These are phyloP conservation scores for Cudoniella acicularis DNA, from an alignment of 495 filamentous ascomycete genomes.

Conservation along the genomic window DNA sequence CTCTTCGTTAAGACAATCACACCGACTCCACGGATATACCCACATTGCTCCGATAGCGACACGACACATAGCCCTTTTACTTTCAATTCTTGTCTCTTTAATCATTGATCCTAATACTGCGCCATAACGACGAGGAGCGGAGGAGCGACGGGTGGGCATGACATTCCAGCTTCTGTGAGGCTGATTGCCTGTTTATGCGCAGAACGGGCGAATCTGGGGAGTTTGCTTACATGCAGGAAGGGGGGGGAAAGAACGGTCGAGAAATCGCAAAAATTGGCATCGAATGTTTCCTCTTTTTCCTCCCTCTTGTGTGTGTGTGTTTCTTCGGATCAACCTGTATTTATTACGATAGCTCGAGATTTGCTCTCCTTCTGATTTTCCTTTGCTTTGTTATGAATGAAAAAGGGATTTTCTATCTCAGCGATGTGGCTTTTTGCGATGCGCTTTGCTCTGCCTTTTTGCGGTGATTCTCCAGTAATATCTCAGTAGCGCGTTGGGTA, in stretches of 20 bases:
- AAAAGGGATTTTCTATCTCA: slow-evolving; percentile 2
- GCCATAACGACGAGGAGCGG: background rate
- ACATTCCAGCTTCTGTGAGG: slow-evolving; percentile 2
- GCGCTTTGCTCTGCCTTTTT: background rate
- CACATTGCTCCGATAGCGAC: slow-evolving; percentile 11
- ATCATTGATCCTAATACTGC: slow-evolving; percentile 2
- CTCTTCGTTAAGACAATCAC: slow-evolving; percentile 66
- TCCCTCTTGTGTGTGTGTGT: background rate
- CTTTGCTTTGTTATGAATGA: background rate
- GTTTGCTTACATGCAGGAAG: background rate
- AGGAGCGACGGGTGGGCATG: background rate
- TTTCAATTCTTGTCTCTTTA: slow-evolving; percentile 25
- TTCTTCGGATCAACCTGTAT: background rate
- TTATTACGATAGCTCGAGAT: slow-evolving; percentile 1
- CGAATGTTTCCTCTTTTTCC: background rate
- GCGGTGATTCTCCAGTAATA: background rate
- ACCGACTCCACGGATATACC: slow-evolving; percentile 13
- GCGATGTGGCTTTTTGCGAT: background rate
- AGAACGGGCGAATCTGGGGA: background rate
- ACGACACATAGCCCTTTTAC: slow-evolving; percentile 23
- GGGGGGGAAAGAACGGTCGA: background rate
- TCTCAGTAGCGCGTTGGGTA: background rate
- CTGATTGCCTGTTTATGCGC: background rate
- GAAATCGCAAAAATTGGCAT: background rate
- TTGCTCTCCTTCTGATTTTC: background rate